Percentiles rank a stretch among this genome's conserved stretches.
phyloP scores from a whole-genome alignment of 257 asterid species.

The Primulina huaijiensis region DNA sequence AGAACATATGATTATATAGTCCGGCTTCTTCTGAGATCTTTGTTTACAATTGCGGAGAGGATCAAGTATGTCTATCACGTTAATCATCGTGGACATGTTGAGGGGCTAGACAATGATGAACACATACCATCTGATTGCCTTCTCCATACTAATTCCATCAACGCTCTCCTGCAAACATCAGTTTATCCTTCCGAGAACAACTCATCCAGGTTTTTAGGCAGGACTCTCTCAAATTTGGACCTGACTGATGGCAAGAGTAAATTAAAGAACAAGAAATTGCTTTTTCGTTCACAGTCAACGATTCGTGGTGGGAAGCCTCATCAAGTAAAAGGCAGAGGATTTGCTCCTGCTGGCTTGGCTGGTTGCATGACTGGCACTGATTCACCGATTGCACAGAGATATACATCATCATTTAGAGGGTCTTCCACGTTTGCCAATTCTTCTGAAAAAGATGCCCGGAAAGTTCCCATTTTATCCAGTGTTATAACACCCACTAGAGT shows the following conservation, averaged over 20 bases:
- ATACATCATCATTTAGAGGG: conserved; percentile 41
- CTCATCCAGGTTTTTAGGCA: conserved; percentile 42
- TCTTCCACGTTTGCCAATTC: conserved; percentile 33
- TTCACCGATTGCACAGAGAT: conserved; percentile 47
- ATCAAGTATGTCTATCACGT: conserved; percentile 44
- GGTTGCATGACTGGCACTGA: conserved; percentile 65
- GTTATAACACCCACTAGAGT: conserved; percentile 20
- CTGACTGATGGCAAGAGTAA: conserved; percentile 40
- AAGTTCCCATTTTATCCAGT: conserved; percentile 22
- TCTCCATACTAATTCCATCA: conserved; percentile 50
- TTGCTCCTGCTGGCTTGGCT: conserved; percentile 45
- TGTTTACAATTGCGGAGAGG: conserved; percentile 60
- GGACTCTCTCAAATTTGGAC: conserved; percentile 73
- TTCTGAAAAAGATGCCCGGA: conserved; percentile 19
- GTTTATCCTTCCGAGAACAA: conserved; percentile 43
- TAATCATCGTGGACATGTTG: conserved; percentile 32
- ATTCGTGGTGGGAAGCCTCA: conserved; percentile 38
- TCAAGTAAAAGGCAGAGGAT: conserved; percentile 35
- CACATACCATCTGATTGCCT: conserved; percentile 33
- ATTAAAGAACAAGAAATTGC: conserved; percentile 40
- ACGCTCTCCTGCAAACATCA: conserved; percentile 41
- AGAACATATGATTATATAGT: conserved; percentile 63
- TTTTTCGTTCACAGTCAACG: conserved; percentile 39
- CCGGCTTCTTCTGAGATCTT: conserved; percentile 61
- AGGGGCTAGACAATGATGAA: conserved; percentile 26